Evolutionary conservation across 805 yeast species (phyloP).

Genomic region (Candida broadrunensis): DNA sequence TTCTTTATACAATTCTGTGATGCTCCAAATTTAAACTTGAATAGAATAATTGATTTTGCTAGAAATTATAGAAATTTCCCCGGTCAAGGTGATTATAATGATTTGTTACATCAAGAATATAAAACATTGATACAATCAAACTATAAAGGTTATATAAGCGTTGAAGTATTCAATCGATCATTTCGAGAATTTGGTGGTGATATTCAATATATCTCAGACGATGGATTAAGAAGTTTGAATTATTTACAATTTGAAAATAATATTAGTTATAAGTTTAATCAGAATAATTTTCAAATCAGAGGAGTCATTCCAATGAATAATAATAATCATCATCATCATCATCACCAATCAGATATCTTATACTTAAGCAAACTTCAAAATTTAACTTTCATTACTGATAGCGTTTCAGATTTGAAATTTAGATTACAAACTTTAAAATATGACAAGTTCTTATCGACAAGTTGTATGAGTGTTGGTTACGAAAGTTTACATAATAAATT

Average conservation of each 20-base stretch:
- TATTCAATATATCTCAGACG: constrained; percentile 7
- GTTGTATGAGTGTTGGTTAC: background rate
- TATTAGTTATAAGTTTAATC: too few relatives aligned
- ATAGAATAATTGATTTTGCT: constrained; percentile 8
- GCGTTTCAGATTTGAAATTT: background rate
- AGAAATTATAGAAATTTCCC: constrained; percentile 12
- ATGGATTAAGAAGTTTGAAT: constrained; percentile 11
- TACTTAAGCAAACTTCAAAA: background rate
- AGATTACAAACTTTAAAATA: constrained; percentile 1
- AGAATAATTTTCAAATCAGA: background rate
- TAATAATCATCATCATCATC: too few relatives aligned
- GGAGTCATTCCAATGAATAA: background rate
- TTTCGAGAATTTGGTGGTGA: constrained; percentile 5
- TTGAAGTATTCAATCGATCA: constrained; percentile 13
- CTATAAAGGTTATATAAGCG: constrained; percentile 11
- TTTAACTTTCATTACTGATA: background rate
- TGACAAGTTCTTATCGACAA: background rate
- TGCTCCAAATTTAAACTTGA: constrained; percentile 9
- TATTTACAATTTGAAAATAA: constrained; percentile 7
- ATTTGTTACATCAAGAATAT: constrained; percentile 1
- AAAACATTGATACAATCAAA: constrained; percentile 3
- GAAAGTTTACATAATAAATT: background rate
- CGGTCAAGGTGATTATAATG: constrained; percentile 11
- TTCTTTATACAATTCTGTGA: constrained; percentile 25
- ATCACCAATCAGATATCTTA: background rate